phyloP scores from a whole-genome alignment of 345 rosid species.

The Linum lewisii region DNA sequence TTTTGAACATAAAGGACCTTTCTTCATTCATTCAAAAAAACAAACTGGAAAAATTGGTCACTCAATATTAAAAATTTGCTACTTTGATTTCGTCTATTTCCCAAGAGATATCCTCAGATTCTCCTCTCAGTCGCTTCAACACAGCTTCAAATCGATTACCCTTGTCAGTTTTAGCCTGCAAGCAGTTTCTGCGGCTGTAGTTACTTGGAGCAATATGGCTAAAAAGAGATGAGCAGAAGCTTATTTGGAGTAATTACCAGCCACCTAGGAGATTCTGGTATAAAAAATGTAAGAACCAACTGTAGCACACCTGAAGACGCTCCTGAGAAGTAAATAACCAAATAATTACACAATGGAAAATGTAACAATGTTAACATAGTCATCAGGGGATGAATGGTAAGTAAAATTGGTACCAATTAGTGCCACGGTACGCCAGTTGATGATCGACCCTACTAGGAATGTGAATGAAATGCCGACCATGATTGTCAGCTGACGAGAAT shows the following conservation, averaged over 20 bases:
- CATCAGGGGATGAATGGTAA: not conserved
- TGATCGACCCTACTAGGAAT: not conserved
- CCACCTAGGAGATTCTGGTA: constrained; percentile 6
- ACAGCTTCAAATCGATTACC: not conserved
- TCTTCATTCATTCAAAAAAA: not conserved
- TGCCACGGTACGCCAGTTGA: constrained; percentile 3
- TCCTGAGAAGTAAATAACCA: not conserved
- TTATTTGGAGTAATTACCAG: not conserved
- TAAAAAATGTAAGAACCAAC: not conserved
- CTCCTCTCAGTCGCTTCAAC: not conserved
- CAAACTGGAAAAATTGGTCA: not conserved
- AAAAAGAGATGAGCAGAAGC: not conserved
- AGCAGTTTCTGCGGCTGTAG: not conserved
- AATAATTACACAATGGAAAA: not conserved
- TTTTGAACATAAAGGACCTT: not conserved
- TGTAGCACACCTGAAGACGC: not conserved
- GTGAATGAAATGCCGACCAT: not conserved
- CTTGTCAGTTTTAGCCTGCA: not conserved
- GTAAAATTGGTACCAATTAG: not conserved
- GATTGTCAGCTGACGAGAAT: not conserved
- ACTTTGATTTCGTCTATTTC: not conserved
- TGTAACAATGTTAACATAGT: not conserved
- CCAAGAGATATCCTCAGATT: not conserved
- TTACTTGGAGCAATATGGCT: not conserved
- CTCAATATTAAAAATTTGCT: not conserved